phyloP scores from a whole-genome alignment of 192 early-diverging fungal species.

The Physocladia obscura region DNA sequence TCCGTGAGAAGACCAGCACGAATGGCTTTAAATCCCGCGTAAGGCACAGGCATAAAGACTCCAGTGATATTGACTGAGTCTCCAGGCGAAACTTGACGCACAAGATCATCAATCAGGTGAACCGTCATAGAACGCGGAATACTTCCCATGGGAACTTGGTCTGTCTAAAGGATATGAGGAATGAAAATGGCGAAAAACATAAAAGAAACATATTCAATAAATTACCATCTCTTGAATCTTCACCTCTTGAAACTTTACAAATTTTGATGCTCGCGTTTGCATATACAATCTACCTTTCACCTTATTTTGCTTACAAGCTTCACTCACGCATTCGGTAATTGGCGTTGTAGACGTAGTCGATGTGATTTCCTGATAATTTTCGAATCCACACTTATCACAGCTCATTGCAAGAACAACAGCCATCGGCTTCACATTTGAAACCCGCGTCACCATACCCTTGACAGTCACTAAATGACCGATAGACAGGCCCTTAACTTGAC shows the following conservation, averaged over 20 bases:
- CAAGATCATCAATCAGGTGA: slow-evolving; percentile 77
- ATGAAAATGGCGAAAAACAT: not conserved
- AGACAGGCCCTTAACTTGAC: slow-evolving; percentile 75
- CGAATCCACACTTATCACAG: slow-evolving; percentile 92
- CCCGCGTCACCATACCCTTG: slow-evolving; percentile 90
- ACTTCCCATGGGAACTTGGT: slow-evolving; percentile 98
- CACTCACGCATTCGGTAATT: slow-evolving; percentile 75
- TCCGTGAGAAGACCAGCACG: slow-evolving; percentile 90
- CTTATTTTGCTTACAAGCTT: slow-evolving; percentile 77
- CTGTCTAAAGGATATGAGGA: slow-evolving; percentile 54
- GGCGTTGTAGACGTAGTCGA: slow-evolving; percentile 61
- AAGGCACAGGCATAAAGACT: slow-evolving; percentile 88
- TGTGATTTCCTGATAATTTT: slow-evolving; percentile 90
- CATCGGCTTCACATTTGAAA: slow-evolving; percentile 90
- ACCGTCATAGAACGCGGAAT: slow-evolving; percentile 96
- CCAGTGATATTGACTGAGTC: slow-evolving; percentile 82
- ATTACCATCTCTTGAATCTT: slow-evolving; percentile 90
- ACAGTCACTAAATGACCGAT: slow-evolving; percentile 87
- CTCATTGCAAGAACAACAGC: slow-evolving; percentile 82
- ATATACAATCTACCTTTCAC: slow-evolving; percentile 80
- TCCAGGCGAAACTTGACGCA: slow-evolving; percentile 81
- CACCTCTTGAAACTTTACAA: slow-evolving; percentile 94
- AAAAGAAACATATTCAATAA: not conserved
- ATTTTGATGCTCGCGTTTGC: slow-evolving; percentile 90
- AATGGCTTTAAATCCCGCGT: slow-evolving; percentile 87